Evolutionary conservation across 2,329 filamentous ascomycete genomes (phyloP), one percentile per base, ranked within the genome.

Genomic region (Canariomyces notabilis): DNA sequence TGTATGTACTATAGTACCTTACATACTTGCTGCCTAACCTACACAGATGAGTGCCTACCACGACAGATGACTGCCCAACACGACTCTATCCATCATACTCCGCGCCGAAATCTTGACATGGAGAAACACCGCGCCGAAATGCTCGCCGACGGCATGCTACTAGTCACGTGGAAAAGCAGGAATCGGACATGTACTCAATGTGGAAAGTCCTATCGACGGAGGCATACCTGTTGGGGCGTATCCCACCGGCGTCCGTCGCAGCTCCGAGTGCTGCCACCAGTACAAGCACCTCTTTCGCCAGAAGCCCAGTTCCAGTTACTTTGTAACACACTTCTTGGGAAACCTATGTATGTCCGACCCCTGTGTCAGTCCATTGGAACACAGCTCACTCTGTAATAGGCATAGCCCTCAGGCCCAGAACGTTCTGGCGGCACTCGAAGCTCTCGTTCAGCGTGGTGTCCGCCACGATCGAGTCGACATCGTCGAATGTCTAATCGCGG

Each of bases 401-500:
- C 19, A 20, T 19, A 19, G 38, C 16, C 20, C 22, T 31, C 9
- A 19, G 38, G 22, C 38, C 21, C 38, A 31, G 19, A 41, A 41
- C n/a, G n/a, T 41, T 5, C 23, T 41, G 6, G 26, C 19, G 38
- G 23, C n/a, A 32, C 38, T 41, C 38, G 38, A 31, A 32, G 23
- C 22, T 19, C 38, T 32, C 15, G 26, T 32, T 7, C 22, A 5
- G n/a, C 38, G 23, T 9, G 38, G 38, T 33, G 22, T 41, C 38
- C 38, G 16, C 19, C 38, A 15, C 31, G n/a, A 33, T 33, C 38
- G 38, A 16, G 26, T 19, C 38, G 38, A 41, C 22, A 41, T 41
- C 38, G 15, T 41, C 38, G 11, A 41, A 26, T 41, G 22, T 33
- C 38, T 41, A 32, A n/a, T 41, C 16, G 38, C 38, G 19, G 23